phyloP scores from a whole-genome alignment of 441 rosid species.

The Pelargonium fulgidum region DNA sequence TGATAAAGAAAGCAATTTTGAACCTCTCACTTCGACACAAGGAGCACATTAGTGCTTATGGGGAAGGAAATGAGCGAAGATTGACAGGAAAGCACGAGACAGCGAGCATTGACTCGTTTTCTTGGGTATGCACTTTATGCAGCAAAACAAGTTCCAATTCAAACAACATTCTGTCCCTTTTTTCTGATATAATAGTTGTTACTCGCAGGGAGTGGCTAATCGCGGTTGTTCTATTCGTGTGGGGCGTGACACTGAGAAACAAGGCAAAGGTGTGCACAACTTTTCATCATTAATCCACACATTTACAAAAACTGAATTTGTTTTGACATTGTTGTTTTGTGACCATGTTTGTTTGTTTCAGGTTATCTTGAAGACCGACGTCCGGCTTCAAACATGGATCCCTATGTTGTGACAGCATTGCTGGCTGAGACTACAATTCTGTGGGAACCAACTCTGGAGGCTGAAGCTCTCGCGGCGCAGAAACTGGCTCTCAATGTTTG shows the following conservation, averaged over 20 bases:
- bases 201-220: constrained; percentile 82
- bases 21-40: constrained; percentile 83
- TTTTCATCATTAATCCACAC: not conserved
- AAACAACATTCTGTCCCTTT: not conserved
- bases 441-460: constrained; percentile 48
- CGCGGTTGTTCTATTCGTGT: constrained; percentile 96
- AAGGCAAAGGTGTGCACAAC: constrained; percentile 63
- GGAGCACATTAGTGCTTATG: constrained; percentile 88
- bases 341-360: constrained; percentile 11
- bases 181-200: not conserved
- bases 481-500: not conserved
- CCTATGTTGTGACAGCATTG: constrained; percentile 67
- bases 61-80: constrained; percentile 98
- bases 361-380: constrained; percentile 93
- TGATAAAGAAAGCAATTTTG: constrained; percentile 79
- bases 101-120: constrained; percentile 76
- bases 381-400: constrained; percentile 96
- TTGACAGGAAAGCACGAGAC: constrained; percentile 96
- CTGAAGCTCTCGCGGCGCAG: constrained; percentile 1
- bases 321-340: not conserved
- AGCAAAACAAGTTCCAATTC: not conserved
- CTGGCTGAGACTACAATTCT: constrained; percentile 74
- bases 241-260: constrained; percentile 90
- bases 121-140: constrained; percentile 65
- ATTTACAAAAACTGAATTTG: not conserved